Conservation (phyloP, 2,329 filamentous ascomycete species). For the Colletotrichum sp. region DNA sequence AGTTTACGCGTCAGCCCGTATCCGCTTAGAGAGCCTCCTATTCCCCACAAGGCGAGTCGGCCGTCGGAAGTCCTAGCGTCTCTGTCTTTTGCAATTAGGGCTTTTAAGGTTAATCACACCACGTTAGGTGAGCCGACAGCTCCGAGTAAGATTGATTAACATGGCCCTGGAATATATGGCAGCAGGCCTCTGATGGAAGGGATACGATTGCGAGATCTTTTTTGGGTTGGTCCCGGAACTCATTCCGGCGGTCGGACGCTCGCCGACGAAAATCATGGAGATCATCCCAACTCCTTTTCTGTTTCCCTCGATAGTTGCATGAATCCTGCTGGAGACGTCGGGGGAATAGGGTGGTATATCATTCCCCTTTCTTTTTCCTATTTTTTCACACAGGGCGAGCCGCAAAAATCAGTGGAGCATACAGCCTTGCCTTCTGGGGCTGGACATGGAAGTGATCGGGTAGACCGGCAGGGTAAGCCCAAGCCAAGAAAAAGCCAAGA, state of each 20-base stretch:
- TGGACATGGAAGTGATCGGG: conserved; percentile 4
- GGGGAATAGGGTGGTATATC: background rate
- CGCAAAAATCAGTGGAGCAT: background rate
- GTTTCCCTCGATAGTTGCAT: background rate
- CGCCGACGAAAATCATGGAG: background rate
- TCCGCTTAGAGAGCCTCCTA: background rate
- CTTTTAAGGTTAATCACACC: conserved; percentile 4
- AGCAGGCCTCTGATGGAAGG: background rate
- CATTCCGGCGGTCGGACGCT: background rate
- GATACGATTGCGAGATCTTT: background rate
- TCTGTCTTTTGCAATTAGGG: background rate
- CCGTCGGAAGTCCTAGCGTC: background rate
- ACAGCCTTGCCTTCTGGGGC: background rate
- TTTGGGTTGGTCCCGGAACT: background rate
- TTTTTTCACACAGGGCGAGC: background rate
- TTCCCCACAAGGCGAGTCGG: conserved; percentile 1
- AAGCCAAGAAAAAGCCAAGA: conserved; percentile 18
- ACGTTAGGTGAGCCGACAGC: background rate
- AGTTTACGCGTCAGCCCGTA: background rate
- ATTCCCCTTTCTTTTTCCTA: background rate
- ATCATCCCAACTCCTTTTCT: background rate
- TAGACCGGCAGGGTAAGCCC: conserved; percentile 15
- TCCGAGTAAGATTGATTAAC: background rate
- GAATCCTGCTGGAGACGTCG: background rate
- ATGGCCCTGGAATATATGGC: background rate